Evolutionary conservation across 1,284 basidiomycete species (phyloP).

Genomic region (Papiliotrema flavescens): DNA sequence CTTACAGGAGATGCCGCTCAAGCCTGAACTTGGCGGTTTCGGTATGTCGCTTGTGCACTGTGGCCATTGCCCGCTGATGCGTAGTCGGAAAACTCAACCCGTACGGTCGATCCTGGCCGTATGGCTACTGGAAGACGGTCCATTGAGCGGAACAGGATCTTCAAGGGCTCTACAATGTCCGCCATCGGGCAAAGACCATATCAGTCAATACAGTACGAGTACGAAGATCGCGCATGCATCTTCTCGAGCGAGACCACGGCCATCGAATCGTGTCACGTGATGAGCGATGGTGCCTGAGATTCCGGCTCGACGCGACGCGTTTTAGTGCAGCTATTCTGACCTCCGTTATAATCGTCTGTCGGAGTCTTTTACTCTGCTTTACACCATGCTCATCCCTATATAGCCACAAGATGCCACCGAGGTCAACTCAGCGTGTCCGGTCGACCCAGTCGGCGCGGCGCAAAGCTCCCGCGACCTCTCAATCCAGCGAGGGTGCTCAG

Average conservation of each 20-base stretch:
- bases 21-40: conserved; percentile 36
- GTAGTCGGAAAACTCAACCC: conserved; percentile 39
- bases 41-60: conserved; percentile 22
- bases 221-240: too few relatives aligned
- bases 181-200: too few relatives aligned
- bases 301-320: too few relatives aligned
- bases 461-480: neutral
- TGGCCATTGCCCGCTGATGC: neutral
- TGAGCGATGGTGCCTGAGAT: too few relatives aligned
- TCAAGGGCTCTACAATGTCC: too few relatives aligned
- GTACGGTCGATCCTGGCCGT: conserved; percentile 32
- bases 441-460: neutral
- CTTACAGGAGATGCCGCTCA: conserved; percentile 31
- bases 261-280: too few relatives aligned
- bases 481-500: neutral
- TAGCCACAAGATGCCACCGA: neutral
- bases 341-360: too few relatives aligned
- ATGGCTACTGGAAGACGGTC: conserved; percentile 36
- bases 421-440: neutral
- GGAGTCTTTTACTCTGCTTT: too few relatives aligned
- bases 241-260: too few relatives aligned
- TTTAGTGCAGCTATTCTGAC: too few relatives aligned
- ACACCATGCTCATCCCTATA: neutral
- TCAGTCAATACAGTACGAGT: too few relatives aligned
- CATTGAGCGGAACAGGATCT: conserved; percentile 6